Evolutionary conservation across 2,329 filamentous ascomycete species (phyloP), one percentile per base, ranked within the genome.

Genomic region (Colletotrichum sublineola): DNA sequence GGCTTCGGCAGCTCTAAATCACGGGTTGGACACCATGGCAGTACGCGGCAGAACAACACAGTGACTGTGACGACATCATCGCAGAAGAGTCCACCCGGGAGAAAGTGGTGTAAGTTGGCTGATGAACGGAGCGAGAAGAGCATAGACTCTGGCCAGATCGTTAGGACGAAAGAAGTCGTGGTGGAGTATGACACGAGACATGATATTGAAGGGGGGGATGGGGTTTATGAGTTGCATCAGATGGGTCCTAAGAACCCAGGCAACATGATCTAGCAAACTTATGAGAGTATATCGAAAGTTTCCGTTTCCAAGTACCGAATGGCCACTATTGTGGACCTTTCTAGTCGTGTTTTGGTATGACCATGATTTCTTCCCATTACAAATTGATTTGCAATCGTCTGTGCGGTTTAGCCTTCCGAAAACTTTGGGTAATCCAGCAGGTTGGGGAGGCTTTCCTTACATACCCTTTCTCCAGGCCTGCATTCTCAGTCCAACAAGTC

Each of bases 131-230:
- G 73, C 62, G 73, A 75, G 20, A 68, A 66, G 57, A 75, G 68
- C 52, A 40, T 44, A 11, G 62, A 56, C 24, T 71, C 67, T 9
- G 75, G 75, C 50, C 75, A 75, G 67, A 76, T 76, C 40, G 56
- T 75, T 55, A 64, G 63, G 67, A 76, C 73, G 9, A 74, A 74
- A 15, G 75, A 76, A 55, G 57, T 76, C 1, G 65, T 68, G 3
- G 71, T 76, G 62, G 67, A 74, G 53, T 76, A 76, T 33, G 67
- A 75, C 31, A 65, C 46, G 24, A 55, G 60, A 29, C 69, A 60
- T 33, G 33, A 50, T 2, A 42, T 65, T 6, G 69, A 64, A 29
- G 60, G 60, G 14, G 48, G 60, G 33, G 33, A 61, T 40, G 66
- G 29, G n/a, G 61, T 29, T 29, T 65, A 56, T 18, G 70, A 73